phyloP scores from a whole-genome alignment of 2,329 filamentous ascomycete genomes.

The Penicillium sp. region DNA sequence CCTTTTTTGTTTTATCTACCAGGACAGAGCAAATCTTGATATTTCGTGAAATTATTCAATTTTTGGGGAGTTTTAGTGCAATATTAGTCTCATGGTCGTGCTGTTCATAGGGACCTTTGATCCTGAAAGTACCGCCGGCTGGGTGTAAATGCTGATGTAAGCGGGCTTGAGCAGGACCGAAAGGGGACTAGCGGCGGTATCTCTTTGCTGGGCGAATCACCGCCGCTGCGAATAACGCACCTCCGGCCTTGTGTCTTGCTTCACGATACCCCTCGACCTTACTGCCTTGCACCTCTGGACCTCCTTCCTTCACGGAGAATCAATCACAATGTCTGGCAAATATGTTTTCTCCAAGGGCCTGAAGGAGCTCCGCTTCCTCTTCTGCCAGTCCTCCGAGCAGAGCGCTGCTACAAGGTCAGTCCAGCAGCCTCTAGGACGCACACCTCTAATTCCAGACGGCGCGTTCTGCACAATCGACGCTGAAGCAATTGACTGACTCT shows the following conservation, averaged over 20 bases:
- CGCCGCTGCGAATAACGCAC: conserved; percentile 18
- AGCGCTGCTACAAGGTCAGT: conserved; percentile 81
- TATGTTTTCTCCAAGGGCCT: conserved; percentile 84
- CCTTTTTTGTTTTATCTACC: too few relatives aligned
- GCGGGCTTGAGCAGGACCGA: conserved; percentile 5
- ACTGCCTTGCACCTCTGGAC: background rate
- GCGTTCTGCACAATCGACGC: too few relatives aligned
- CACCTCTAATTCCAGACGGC: too few relatives aligned
- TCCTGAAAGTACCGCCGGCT: too few relatives aligned
- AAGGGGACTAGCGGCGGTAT: conserved; percentile 12
- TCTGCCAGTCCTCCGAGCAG: conserved; percentile 90
- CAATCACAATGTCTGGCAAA: conserved; percentile 71
- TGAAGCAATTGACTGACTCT: background rate
- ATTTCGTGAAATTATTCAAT: too few relatives aligned
- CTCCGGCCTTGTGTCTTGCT: conserved; percentile 4
- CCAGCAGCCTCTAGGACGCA: background rate
- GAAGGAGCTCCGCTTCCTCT: conserved; percentile 94
- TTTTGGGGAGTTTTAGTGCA: too few relatives aligned
- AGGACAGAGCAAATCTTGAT: too few relatives aligned
- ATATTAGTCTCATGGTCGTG: too few relatives aligned
- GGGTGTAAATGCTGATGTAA: conserved; percentile 22
- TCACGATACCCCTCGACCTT: conserved; percentile 6
- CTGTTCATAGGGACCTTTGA: too few relatives aligned
- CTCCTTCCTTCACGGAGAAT: conserved; percentile 1
- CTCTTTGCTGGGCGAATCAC: conserved; percentile 20